Percentiles rank a stretch among this genome's conserved stretches.
phyloP scores from a whole-genome alignment of 352 stramenopile species.

The Globisporangium camurandrum region DNA sequence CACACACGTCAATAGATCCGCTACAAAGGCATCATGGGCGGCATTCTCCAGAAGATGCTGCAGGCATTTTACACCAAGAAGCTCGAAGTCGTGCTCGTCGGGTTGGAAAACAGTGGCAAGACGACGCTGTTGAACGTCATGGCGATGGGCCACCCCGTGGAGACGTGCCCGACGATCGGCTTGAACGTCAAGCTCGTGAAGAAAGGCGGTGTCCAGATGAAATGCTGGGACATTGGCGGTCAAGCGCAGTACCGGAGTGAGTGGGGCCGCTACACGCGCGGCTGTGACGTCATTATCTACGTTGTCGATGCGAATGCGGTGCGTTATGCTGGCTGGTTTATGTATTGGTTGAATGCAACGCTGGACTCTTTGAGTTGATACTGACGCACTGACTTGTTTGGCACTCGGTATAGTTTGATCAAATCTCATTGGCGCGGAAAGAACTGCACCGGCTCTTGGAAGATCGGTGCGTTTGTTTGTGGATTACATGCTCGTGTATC shows the following conservation, averaged over 20 bases:
- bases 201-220: constrained; percentile 95
- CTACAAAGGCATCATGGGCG: constrained; percentile 68
- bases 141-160: constrained; percentile 92
- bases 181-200: constrained; percentile 97
- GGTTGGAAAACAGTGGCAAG: constrained; percentile 96
- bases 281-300: constrained; percentile 98
- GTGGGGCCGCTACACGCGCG: constrained; percentile 92
- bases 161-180: constrained; percentile 96
- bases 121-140: constrained; percentile 95
- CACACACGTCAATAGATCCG: background rate
- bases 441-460: constrained; percentile 91
- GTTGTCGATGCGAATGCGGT: constrained; percentile 96
- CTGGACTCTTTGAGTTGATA: too few relatives aligned
- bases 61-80: constrained; percentile 97
- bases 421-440: constrained; percentile 93
- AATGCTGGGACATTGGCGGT: constrained; percentile 98
- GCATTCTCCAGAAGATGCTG: constrained; percentile 92
- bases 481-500: constrained; percentile 2
- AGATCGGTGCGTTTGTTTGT: constrained; percentile 76
- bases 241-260: constrained; percentile 95
- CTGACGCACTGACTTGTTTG: background rate
- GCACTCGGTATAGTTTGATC: constrained; percentile 66
- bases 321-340: constrained; percentile 14
- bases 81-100: constrained; percentile 95
- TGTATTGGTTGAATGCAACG: background rate